Evolutionary conservation across 169 alveolate species (phyloP).

Genomic region (Prorocentrum cordatum): DNA sequence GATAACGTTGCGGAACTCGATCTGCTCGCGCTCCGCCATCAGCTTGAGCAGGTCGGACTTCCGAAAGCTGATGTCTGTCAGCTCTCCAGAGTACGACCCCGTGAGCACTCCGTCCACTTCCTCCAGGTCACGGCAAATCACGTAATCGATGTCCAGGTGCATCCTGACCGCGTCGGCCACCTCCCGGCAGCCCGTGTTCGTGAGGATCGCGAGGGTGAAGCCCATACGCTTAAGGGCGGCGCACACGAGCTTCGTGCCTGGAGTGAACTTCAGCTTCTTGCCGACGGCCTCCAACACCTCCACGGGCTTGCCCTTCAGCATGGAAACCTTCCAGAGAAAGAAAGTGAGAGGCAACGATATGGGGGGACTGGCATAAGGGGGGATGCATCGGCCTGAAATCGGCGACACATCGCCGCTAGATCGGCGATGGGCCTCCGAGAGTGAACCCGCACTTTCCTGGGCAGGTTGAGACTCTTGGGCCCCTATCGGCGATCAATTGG

Average conservation of each 20-base stretch:
- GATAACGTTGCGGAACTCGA: constrained; percentile 29
- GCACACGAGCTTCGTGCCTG: constrained; percentile 61
- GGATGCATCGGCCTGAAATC: no score
- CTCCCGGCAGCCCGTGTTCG: constrained; percentile 57
- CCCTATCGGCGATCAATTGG: no score
- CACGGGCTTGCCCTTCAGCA: constrained; percentile 7
- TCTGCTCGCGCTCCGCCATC: constrained; percentile 62
- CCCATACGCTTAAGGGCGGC: constrained; percentile 57
- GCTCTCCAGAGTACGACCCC: constrained; percentile 31
- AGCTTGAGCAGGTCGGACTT: constrained; percentile 53
- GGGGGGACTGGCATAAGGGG: no score
- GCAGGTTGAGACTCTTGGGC: no score
- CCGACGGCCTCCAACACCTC: constrained; percentile 12
- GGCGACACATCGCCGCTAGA: no score
- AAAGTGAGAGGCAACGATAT: no score
- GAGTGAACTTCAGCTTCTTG: constrained; percentile 7
- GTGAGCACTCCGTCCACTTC: constrained; percentile 25
- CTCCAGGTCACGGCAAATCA: constrained; percentile 62
- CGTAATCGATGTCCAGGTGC: constrained; percentile 49
- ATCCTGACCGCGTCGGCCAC: constrained; percentile 38
- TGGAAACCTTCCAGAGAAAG: no score
- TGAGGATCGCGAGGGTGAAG: constrained; percentile 51
- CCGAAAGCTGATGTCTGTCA: constrained; percentile 34
- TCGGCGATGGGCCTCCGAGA: no score
- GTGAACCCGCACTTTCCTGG: no score